These are phyloP conservation scores for Nicotiana knightiana DNA, from an alignment of 257 asterid species.

Conservation along the genomic window DNA sequence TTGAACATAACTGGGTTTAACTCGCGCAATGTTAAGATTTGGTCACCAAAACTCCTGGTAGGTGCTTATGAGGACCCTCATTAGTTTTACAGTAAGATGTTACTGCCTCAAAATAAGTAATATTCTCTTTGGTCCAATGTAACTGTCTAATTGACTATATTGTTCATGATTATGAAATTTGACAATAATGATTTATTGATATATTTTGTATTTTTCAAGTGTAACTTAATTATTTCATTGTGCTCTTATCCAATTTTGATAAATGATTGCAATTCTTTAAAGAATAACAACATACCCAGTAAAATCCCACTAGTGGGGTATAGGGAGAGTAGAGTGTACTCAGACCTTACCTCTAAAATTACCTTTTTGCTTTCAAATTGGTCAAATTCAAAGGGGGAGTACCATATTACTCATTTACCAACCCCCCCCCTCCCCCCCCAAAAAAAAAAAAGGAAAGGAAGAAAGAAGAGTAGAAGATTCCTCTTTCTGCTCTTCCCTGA, in stretches of 20 bases:
- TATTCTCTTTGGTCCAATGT: neutral
- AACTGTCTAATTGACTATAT: no score
- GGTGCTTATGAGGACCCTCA: constrained; percentile 96
- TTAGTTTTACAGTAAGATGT: constrained; percentile 76
- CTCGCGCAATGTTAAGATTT: constrained; percentile 8
- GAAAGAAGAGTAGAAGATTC: no score
- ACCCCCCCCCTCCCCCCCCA: no score
- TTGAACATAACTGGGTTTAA: neutral
- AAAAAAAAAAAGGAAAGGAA: no score
- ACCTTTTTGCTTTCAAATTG: neutral
- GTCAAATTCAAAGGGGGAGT: neutral
- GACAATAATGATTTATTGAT: no score
- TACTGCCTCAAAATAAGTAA: neutral
- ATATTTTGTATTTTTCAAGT: no score
- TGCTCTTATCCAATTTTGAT: neutral
- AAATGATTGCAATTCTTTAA: neutral
- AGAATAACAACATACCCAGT: neutral
- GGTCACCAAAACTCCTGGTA: constrained; percentile 17
- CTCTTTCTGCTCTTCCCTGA: no score
- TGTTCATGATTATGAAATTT: neutral
- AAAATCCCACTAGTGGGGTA: no score
- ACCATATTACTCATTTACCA: no score
- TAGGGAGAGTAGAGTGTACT: no score
- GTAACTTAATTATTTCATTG: neutral
- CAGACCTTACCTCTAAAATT: neutral